Base-by-base conservation (phyloP, 176 grass and related monocot species). In the Phoenix roebelenii region DNA sequence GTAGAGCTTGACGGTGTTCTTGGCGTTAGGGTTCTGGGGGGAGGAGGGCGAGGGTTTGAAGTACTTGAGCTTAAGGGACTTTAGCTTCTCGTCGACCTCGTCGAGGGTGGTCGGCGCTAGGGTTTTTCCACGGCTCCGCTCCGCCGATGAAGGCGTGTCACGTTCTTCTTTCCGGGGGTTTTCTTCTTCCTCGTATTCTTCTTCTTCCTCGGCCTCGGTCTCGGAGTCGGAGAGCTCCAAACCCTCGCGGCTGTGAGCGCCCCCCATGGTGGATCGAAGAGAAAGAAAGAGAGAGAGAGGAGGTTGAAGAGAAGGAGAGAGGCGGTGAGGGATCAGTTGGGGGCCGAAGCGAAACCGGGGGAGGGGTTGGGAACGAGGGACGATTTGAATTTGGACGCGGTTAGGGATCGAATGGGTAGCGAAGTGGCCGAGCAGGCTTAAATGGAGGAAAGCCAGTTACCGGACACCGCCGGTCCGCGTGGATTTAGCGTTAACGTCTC, bases 191-290 rank as follows among this genome's bases (percentile, higher is more conserved):
- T 65, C 25, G 17, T 61, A 69, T 10, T 25, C 57, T 23, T 53
- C 77, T 18, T 71, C 65, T 5, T 58, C 28, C 51, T 72, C 75
- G 22, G 50, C 29, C 51, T 72, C 66, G 20, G 25, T 22, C 51
- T 78, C 90, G 77, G 85, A 95, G 51, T 89, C 90, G 22, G 85
- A 81, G 48, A 95, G 74, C 0, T 89, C 76, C 15, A 72, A 54
- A 51, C 81, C 90, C 17, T 95, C 90, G 18, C 82, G 86, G 82
- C 90, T 95, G 67, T 95, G 90, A 62, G 85, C 79, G 16, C 82
- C 90, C 5, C 85, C 90, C 90, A 95, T 95, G 72, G 66, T 72
- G 29, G 65, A 55, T 35, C 35, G 59, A 62, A 67, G 69, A 54
- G 60, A 59, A 16, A 23, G 55, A 64, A 4, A 16, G 26, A 14